A percentile compares a stretch with the other conserved stretches of the same genome.
These are phyloP conservation scores for Parsonsia alboflavescens DNA, from an alignment of 257 asterid species.

Conservation along the genomic window DNA sequence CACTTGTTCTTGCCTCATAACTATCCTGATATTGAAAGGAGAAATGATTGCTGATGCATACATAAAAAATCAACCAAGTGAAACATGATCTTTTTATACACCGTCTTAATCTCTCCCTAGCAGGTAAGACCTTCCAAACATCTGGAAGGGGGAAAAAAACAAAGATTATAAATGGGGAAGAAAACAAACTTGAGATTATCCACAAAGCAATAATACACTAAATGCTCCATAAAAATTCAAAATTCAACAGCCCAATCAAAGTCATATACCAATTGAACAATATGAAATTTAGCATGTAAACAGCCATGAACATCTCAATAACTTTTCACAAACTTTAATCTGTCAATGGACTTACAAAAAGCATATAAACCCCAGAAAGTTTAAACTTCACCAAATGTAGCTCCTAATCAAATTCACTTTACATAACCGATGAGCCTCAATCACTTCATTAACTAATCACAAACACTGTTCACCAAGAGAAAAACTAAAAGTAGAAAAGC, in stretches of 20 bases:
- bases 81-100: background rate
- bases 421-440: background rate
- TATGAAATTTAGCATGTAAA: background rate
- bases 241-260: background rate
- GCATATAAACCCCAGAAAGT: background rate
- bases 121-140: background rate
- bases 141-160: background rate
- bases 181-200: background rate
- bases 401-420: background rate
- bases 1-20: conserved; percentile 28
- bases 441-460: background rate
- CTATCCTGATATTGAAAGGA: conserved; percentile 41
- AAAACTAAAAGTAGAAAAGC: conserved; percentile 8
- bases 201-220: background rate
- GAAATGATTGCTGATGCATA: conserved; percentile 12
- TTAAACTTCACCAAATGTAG: background rate
- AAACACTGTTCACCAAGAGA: background rate
- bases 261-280: background rate
- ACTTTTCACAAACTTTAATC: background rate
- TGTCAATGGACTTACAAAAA: background rate
- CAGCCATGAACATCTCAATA: background rate
- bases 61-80: background rate
- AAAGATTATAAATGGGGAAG: background rate
- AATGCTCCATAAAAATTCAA: background rate
- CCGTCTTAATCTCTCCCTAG: conserved; percentile 1